These are phyloP conservation scores for Lentinula guzmanii DNA, from an alignment of 768 basidiomycete genomes.

Conservation along the genomic window DNA sequence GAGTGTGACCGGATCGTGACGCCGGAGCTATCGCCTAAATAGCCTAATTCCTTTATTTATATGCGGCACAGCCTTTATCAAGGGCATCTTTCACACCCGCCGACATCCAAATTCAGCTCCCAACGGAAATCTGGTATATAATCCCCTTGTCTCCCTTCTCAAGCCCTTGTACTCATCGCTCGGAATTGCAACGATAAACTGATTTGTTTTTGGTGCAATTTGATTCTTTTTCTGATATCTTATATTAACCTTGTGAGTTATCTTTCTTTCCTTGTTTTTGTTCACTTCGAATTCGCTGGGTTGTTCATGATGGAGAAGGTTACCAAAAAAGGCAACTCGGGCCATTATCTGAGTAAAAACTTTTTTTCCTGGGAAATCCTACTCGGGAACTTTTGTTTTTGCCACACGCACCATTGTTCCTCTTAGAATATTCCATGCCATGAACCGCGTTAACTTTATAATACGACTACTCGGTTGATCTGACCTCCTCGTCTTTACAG, in stretches of 20 bases:
- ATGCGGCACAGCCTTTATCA: background rate
- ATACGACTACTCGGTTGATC: background rate
- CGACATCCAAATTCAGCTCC: background rate
- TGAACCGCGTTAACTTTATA: background rate
- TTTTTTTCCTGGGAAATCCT: background rate
- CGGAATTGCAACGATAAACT: background rate
- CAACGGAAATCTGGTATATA: background rate
- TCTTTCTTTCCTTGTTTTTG: background rate
- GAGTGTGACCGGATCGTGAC: background rate
- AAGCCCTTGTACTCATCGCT: background rate
- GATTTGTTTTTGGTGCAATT: background rate
- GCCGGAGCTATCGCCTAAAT: background rate
- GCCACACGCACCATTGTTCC: background rate
- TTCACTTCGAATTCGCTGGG: background rate
- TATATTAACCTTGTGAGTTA: background rate
- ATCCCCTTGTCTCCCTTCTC: background rate
- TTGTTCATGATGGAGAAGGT: background rate
- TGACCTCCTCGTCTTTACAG: constrained; percentile 1
- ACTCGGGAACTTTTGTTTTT: background rate
- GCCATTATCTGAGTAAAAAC: background rate
- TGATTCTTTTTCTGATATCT: background rate
- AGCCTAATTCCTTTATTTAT: background rate
- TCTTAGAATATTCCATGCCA: background rate
- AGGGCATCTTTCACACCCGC: background rate
- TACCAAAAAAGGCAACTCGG: background rate